phyloP scores from a whole-genome alignment of 176 grass and related monocot genomes.

The Bothriochloa decipiens region DNA sequence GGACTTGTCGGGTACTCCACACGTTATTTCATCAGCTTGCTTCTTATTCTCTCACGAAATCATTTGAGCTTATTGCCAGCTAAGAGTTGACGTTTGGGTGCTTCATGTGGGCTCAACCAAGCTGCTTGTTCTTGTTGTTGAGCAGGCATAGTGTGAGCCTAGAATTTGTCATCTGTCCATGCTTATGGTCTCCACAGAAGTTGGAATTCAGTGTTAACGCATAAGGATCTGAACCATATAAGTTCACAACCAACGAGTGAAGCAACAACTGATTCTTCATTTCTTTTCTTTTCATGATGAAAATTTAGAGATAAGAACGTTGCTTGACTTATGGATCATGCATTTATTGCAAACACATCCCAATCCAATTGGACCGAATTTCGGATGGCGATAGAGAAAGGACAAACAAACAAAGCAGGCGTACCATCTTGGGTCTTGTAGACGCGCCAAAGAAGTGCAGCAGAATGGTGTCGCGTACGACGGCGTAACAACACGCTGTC shows the following conservation, averaged over 20 bases:
- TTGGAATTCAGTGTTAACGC: too few relatives aligned
- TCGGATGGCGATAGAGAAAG: neutral
- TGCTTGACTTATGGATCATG: neutral
- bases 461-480: neutral
- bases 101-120: neutral
- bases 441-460: neutral
- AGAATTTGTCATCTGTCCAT: neutral
- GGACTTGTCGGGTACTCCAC: neutral
- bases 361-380: neutral
- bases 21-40: neutral
- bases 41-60: neutral
- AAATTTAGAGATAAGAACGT: neutral
- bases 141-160: neutral
- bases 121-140: neutral
- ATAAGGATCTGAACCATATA: neutral
- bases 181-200: neutral
- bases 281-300: neutral
- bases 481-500: neutral
- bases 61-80: slow-evolving; percentile 23
- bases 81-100: slow-evolving; percentile 32
- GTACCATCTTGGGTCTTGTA: neutral
- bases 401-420: neutral
- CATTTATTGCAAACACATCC: neutral
- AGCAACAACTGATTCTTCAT: neutral
- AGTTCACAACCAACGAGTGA: neutral